Evolutionary conservation across 1,139 yeast genomes (phyloP), one percentile per base, ranked within the genome.

Genomic region (Keqinozyma sinolaborantium): DNA sequence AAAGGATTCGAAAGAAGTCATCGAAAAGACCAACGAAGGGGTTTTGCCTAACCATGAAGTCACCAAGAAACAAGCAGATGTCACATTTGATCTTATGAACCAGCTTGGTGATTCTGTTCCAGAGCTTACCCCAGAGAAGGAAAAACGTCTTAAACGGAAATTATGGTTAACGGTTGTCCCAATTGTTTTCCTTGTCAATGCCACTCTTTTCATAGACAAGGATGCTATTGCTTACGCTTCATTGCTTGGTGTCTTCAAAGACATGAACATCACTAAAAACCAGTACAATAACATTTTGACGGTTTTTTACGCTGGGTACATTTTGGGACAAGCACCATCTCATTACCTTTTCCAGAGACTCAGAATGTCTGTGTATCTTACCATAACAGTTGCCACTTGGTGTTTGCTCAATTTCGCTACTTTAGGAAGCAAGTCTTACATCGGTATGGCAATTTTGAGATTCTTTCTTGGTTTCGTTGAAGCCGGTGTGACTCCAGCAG

Each of bases 171-270:
- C 58, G 24, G 52, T 67, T 3, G 50, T 67, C n/a, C 32, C 36
- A 3, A 30, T 35, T 20, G 56, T 60, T 2, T 56, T 60, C 29
- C 26, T 57, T n/a, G 51, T 65, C 14, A 59, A 66, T 42, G 40
- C 63, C 34, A 38, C 65, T 11, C 48, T 67, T 41, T 69, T 64
- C 42, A 59, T 67, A 54, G 76, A 70, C 42, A 70, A 70, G 39
- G 65, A 72, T 3, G 59, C 73, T 2, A 44, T 67, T 28, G 60
- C 70, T 1, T 70, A 66, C 40, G 60, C 67, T 19, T 51, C 71
- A 1, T 56, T 69, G 16, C 53, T 67, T 28, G 73, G 66, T 1
- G 48, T 69, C 19, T 67, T 58, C 51, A 60, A 56, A 14, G 73
- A 63, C 30, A 61, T 70, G 2, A 59, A 59, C 2, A 35, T 70